These are phyloP conservation scores for Hortaea sp. DNA, from an alignment of 2,329 filamentous ascomycete genomes.

Conservation along the genomic window DNA sequence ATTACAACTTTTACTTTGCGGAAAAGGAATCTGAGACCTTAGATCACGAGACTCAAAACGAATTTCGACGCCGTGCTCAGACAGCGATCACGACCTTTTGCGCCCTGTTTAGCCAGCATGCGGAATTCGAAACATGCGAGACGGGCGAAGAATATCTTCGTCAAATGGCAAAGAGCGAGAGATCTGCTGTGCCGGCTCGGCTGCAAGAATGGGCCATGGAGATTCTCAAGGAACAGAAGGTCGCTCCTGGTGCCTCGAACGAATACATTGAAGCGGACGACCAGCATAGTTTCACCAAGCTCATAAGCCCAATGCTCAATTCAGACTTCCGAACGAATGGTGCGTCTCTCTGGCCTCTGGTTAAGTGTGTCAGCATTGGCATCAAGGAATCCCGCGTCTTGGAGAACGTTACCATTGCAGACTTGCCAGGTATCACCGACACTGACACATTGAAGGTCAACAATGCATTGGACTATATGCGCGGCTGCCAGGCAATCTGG, in stretches of 20 bases:
- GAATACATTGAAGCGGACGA: conserved; percentile 8
- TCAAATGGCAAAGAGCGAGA: not conserved
- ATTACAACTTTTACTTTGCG: conserved; percentile 7
- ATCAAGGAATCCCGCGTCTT: conserved; percentile 11
- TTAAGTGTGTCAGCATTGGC: conserved; percentile 13
- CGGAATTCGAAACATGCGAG: conserved; percentile 1
- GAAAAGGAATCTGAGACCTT: conserved; percentile 7
- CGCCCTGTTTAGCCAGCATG: conserved; percentile 7
- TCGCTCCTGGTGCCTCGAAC: conserved; percentile 1
- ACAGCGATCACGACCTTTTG: conserved; percentile 5
- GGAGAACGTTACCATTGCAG: conserved; percentile 11
- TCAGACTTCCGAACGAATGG: conserved; percentile 1
- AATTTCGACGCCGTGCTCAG: not conserved
- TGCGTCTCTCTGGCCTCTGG: conserved; percentile 15
- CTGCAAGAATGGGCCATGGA: not conserved
- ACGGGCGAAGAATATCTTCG: not conserved
- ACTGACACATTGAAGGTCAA: conserved; percentile 13
- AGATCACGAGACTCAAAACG: conserved; percentile 6
- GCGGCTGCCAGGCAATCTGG: conserved; percentile 15
- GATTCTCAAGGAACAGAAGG: not conserved
- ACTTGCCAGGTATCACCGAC: conserved; percentile 19
- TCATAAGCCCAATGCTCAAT: conserved; percentile 10
- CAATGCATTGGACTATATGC: conserved; percentile 9
- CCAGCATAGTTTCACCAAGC: conserved; percentile 5
- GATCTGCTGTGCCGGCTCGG: not conserved